Evolutionary conservation across 345 rosid genomes (phyloP), one percentile per base, ranked within the genome.

Genomic region (Syzygium aromaticum): DNA sequence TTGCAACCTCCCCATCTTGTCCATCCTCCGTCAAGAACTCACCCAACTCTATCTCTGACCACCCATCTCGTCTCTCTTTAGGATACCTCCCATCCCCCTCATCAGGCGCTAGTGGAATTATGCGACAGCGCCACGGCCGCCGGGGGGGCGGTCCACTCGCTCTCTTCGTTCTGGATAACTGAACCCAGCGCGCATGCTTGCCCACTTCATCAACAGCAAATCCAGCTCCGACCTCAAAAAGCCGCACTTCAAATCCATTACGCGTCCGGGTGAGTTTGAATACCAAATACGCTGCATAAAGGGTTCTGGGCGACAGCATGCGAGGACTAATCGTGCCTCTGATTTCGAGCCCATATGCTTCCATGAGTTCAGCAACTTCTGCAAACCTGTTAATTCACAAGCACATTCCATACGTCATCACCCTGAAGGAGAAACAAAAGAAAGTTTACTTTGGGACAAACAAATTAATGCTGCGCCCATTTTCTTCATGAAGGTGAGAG

Each of bases 21-120:
- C 89, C 89, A 23, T 86, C 73, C 53, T 84, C 4, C 14, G 54
- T 90, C 67, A 51, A 89, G 86, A 88, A 88, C n/a, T 86, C 87
- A 1, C 93, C 93, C 51, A 92, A 51, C 77, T 90, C 89, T 64
- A 90, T 67, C 84, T 92, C 93, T 23, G 64, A 46, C 92, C 92
- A 90, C 28, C 40, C 53, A 33, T 61, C 67, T 61, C 33, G 67
- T 85, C 87, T 77, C 85, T 83, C 61, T 46, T 82, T 28, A 7
- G 84, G 87, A 67, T 46, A 59, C 2, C 40, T 49, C 7, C 28
- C 56, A 15, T 7, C 17, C 53, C 78, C 78, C 3, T 61, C 80
- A 9, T 52, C 12, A 27, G 23, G 3, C 27, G 23, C 54, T 9
- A 56, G 27, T 22, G 61, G n/a, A 56, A 43, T 43, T 43, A 43